Evolutionary conservation across 192 early-diverging fungal species (phyloP).

Genomic region (Anaeromyces robustus): DNA sequence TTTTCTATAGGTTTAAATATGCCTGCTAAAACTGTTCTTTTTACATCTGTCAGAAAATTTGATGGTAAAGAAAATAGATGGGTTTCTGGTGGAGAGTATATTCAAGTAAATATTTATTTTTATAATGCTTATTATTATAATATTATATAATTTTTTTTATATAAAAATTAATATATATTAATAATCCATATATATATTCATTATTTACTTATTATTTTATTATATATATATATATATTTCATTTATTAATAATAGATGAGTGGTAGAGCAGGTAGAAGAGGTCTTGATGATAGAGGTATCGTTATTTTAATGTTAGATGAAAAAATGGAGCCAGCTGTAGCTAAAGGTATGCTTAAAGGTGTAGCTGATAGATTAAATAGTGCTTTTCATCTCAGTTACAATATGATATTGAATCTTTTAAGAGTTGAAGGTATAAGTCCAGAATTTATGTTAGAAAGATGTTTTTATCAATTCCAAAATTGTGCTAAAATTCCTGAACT

Average conservation of each 20-base stretch:
- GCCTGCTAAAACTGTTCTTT: conserved; percentile 97
- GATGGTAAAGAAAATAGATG: conserved; percentile 78
- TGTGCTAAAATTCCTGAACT: conserved; percentile 63
- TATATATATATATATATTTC: no score
- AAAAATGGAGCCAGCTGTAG: conserved; percentile 81
- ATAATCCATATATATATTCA: no score
- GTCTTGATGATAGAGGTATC: conserved; percentile 89
- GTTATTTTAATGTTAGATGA: conserved; percentile 94
- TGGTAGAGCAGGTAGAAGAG: conserved; percentile 91
- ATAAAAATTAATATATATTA: no score
- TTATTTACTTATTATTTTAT: no score
- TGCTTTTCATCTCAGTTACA: conserved; percentile 90
- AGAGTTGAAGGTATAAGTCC: conserved; percentile 86
- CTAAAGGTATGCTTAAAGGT: conserved; percentile 82
- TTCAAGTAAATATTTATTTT: conserved; percentile 30
- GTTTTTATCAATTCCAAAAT: conserved; percentile 89
- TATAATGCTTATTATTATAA: no score
- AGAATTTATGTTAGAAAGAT: conserved; percentile 79
- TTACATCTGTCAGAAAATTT: conserved; percentile 80
- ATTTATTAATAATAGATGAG: conserved; percentile 59
- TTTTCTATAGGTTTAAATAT: conserved; percentile 98
- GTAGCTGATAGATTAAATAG: conserved; percentile 64
- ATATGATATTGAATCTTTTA: conserved; percentile 91
- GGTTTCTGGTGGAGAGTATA: conserved; percentile 83
- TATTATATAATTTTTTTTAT: no score